phyloP scores from a whole-genome alignment of 306 rosid genomes.

The Castanospermum australe region DNA sequence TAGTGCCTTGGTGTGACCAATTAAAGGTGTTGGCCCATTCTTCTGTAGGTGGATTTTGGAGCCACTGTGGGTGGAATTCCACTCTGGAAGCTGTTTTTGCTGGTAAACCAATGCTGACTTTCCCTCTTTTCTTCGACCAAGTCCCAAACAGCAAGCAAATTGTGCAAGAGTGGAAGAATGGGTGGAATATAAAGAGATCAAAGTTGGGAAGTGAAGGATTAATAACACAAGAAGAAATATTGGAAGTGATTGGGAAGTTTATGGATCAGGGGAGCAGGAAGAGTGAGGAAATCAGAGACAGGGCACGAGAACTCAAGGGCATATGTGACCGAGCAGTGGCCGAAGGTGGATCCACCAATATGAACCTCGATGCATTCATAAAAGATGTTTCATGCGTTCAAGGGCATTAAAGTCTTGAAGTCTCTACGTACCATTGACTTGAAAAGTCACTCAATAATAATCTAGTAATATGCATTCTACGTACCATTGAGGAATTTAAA shows the following conservation, averaged over 20 bases:
- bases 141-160: conserved; percentile 27
- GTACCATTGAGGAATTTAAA: too few relatives aligned
- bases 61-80: conserved; percentile 51
- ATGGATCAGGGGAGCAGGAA: conserved; percentile 18
- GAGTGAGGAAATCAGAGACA: conserved; percentile 21
- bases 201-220: neutral
- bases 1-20: conserved; percentile 46
- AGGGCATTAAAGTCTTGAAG: neutral
- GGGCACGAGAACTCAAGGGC: conserved; percentile 15
- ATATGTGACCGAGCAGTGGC: conserved; percentile 28
- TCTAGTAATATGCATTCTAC: too few relatives aligned
- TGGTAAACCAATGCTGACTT: conserved; percentile 31
- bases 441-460: too few relatives aligned
- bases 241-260: conserved; percentile 6
- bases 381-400: neutral
- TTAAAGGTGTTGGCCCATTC: conserved; percentile 37
- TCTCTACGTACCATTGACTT: too few relatives aligned
- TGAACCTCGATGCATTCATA: conserved; percentile 34
- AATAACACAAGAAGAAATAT: conserved; percentile 16
- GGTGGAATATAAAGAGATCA: conserved; percentile 31
- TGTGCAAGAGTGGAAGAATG: conserved; percentile 37
- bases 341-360: conserved; percentile 35
- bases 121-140: conserved; percentile 42
- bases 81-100: conserved; percentile 30
- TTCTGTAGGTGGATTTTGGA: conserved; percentile 43